These are phyloP conservation scores for Didymellaceae sp. DNA, from an alignment of 2,329 filamentous ascomycete genomes.

Conservation along the genomic window DNA sequence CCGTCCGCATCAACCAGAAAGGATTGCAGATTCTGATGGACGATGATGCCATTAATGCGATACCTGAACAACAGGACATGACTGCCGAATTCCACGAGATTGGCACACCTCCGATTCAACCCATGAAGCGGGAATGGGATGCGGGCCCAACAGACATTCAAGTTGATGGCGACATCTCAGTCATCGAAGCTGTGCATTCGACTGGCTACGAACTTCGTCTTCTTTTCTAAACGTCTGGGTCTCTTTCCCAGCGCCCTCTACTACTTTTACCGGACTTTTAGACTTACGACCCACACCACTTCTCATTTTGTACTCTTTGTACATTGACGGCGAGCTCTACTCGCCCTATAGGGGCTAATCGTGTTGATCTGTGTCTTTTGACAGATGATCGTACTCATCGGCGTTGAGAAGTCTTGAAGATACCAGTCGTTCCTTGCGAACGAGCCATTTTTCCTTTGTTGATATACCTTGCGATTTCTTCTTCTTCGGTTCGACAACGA, in stretches of 20 bases:
- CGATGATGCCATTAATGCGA: slow-evolving; percentile 82
- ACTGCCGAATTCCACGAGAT: slow-evolving; percentile 72
- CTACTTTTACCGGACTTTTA: slow-evolving; percentile 19
- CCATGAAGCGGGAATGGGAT: slow-evolving; percentile 61
- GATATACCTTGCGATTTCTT: slow-evolving; percentile 25
- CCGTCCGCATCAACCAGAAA: slow-evolving; percentile 73
- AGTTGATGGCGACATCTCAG: slow-evolving; percentile 56
- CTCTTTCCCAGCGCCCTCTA: slow-evolving; percentile 6
- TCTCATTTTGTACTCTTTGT: slow-evolving; percentile 44
- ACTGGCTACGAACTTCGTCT: slow-evolving; percentile 58
- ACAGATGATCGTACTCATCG: slow-evolving; percentile 19
- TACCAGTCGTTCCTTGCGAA: slow-evolving; percentile 36
- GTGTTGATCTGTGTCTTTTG: slow-evolving; percentile 21
- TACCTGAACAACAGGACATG: slow-evolving; percentile 93
- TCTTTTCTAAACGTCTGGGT: slow-evolving; percentile 47
- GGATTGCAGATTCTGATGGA: slow-evolving; percentile 87
- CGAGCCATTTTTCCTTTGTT: slow-evolving; percentile 32
- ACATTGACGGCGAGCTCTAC: slow-evolving; percentile 28
- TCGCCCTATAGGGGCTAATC: slow-evolving; percentile 22
- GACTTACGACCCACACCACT: slow-evolving; percentile 30
- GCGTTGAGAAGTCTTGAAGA: slow-evolving; percentile 36
- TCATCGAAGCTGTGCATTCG: slow-evolving; percentile 52
- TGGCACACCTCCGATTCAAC: slow-evolving; percentile 49
- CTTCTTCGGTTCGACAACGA: slow-evolving; percentile 41
- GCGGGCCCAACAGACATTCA: slow-evolving; percentile 56